Conservation (phyloP, 306 rosid genomes). For the Ormosia semicastrata region DNA sequence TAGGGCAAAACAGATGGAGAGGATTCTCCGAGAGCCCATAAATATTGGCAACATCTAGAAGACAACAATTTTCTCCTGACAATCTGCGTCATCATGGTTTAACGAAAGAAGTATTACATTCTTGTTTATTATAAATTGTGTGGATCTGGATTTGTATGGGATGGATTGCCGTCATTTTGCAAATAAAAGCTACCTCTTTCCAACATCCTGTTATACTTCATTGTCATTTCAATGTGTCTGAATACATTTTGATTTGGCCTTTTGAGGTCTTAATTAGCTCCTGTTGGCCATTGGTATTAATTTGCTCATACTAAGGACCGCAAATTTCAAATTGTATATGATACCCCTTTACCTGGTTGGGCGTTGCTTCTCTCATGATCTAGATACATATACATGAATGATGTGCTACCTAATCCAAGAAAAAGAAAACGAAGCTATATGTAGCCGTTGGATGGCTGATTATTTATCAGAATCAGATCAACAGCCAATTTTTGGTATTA, state of each 20-base stretch:
- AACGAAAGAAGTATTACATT: constrained; percentile 19
- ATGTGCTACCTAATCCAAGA: neutral
- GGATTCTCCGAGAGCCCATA: constrained; percentile 78
- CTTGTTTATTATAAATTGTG: constrained; percentile 39
- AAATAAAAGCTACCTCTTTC: constrained; percentile 59
- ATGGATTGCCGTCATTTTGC: constrained; percentile 61
- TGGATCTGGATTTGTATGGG: constrained; percentile 34
- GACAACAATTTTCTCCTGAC: constrained; percentile 28
- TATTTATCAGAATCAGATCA: neutral
- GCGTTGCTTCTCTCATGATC: neutral
- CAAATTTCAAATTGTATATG: neutral
- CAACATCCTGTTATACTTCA: constrained; percentile 13
- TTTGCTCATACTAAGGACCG: neutral
- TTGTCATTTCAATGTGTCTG: neutral
- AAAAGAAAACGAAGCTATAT: neutral
- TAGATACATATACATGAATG: neutral
- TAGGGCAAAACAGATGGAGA: constrained; percentile 90
- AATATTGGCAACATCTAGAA: constrained; percentile 48
- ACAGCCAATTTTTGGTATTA: neutral
- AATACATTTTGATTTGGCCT: constrained; percentile 12
- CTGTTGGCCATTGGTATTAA: neutral
- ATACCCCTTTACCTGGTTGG: neutral
- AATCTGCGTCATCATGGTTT: constrained; percentile 26
- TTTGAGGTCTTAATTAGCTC: neutral
- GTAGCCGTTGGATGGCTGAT: neutral